Evolutionary conservation across 2,329 filamentous ascomycete species (phyloP), one percentile per base, ranked within the genome.

Genomic region (Podosphaera fusca): DNA sequence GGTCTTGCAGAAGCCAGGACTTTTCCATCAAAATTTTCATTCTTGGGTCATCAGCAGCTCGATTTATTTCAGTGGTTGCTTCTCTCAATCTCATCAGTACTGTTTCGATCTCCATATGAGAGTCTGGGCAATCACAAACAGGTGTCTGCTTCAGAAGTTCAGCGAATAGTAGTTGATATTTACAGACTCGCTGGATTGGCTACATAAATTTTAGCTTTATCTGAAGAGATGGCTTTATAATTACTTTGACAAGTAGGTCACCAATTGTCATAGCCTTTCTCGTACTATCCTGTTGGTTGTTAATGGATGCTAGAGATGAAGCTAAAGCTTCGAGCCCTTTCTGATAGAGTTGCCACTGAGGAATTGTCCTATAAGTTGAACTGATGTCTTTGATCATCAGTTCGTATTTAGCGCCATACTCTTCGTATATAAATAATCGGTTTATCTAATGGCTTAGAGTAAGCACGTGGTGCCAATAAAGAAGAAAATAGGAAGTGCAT

Each of bases 141-240:
- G 87, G 86, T 0, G 89, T 95, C 62, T 83, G 77, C 64, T 84
- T 89, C 59, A 89, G 75, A 7, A 98, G 74, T 64, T 95, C 87
- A 4, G 81, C 76, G 64, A 96, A 89, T 1, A 96, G 73, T 3
- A 98, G 73, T 9, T 87, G 87, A 66, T 96, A 96, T 70, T 85
- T 87, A 72, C 87, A 94, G 30, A 95, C 78, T 57, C 90, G 79
- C 69, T 98, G 90, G 29, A 95, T 89, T 0, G 90, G 92, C 86
- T 94, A 21, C 45, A 45, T 12, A 14, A 57, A 62, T 33, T 58
- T 56, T 21, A 40, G 42, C 14, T 8, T 35, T 3, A 29, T 35
- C 29, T 31, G 7, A 4, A 34, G 29, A 35, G 3, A 49, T 9
- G 29, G 12, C 35, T 31, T 49, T 8, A 31, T n/a, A 7, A 21